These are phyloP conservation scores for Syzygium aromaticum DNA, from an alignment of 345 rosid species.

Conservation along the genomic window DNA sequence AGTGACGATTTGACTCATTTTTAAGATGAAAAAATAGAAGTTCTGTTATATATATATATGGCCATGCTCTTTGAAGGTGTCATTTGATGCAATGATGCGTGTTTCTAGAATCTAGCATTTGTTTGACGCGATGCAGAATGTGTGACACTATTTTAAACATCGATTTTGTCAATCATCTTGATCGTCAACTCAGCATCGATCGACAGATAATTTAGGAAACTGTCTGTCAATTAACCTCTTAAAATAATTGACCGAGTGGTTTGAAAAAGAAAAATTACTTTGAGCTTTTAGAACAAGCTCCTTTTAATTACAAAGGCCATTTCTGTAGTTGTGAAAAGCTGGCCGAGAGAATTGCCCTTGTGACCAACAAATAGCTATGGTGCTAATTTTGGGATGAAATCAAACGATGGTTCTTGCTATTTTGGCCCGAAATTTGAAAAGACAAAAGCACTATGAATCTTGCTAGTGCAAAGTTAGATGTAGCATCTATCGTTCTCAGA, in stretches of 20 bases:
- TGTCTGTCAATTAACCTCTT: background rate
- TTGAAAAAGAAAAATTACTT: background rate
- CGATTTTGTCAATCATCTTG: background rate
- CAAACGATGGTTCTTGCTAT: background rate
- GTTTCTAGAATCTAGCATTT: background rate
- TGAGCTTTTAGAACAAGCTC: background rate
- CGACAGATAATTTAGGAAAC: background rate
- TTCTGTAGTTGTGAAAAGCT: background rate
- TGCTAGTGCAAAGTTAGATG: background rate
- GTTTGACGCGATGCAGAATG: fast-evolving
- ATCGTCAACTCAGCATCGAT: background rate
- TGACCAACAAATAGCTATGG: background rate
- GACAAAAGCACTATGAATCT: background rate
- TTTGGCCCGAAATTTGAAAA: background rate
- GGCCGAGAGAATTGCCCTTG: background rate
- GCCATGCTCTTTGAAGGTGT: background rate
- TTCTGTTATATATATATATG: background rate
- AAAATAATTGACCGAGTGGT: background rate
- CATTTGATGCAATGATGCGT: background rate
- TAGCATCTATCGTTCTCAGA: background rate
- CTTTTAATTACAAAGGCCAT: background rate
- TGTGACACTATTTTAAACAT: background rate
- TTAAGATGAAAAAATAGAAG: background rate
- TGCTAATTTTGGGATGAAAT: background rate
- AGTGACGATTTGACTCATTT: background rate